phyloP scores from a whole-genome alignment of 768 basidiomycete genomes.

The Clathrus columnatus region DNA sequence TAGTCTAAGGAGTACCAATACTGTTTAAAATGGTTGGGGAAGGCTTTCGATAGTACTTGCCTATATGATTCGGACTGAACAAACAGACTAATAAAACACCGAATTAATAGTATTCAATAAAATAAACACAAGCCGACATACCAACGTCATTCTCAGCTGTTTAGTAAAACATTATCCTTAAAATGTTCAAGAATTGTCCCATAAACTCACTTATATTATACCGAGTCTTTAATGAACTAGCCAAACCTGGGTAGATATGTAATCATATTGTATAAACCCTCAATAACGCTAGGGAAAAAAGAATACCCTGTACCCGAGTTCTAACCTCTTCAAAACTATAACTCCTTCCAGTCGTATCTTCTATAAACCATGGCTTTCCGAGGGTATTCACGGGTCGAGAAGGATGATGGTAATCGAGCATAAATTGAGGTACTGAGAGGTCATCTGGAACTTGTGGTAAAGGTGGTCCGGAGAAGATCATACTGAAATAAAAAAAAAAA shows the following conservation, averaged over 20 bases:
- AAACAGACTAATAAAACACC: constrained; percentile 39
- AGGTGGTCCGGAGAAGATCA: constrained; percentile 3
- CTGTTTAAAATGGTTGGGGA: background rate
- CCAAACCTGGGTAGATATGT: background rate
- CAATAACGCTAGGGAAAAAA: background rate
- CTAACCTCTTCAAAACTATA: constrained; percentile 29
- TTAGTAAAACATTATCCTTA: background rate
- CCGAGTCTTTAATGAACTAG: background rate
- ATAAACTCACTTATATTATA: constrained; percentile 2
- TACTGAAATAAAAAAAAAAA: too few relatives aligned
- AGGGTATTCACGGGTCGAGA: constrained; percentile 37
- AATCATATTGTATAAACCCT: background rate
- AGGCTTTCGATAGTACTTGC: constrained; percentile 24
- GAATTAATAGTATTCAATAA: background rate
- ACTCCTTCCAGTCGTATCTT: constrained; percentile 42
- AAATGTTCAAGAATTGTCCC: background rate
- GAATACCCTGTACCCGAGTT: background rate
- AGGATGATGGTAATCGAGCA: constrained; percentile 39
- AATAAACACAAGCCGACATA: constrained; percentile 29
- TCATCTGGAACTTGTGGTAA: constrained; percentile 29
- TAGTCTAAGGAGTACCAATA: background rate
- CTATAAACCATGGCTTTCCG: constrained; percentile 47
- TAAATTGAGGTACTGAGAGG: constrained; percentile 58
- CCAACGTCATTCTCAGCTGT: constrained; percentile 14
- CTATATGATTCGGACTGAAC: constrained; percentile 61